Base-by-base conservation (phyloP, 2,329 filamentous ascomycete genomes). In the Cladosporium sp. region DNA sequence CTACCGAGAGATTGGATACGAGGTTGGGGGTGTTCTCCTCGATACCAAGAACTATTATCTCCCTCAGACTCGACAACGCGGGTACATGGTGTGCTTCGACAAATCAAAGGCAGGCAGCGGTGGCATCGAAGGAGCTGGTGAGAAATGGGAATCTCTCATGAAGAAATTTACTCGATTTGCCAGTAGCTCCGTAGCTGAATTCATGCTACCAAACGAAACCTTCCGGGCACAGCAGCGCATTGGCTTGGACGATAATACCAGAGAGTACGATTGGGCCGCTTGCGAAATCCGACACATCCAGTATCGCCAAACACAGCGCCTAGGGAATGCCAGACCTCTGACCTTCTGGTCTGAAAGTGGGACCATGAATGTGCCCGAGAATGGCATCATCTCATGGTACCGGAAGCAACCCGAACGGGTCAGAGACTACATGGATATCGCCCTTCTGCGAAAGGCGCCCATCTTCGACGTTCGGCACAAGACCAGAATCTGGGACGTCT, bases 31-130 rank as follows among this genome's bases (percentile, higher is more conserved):
- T 41, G 55, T 73, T 0, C 69, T 67, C 4, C 68, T 86, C 0
- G 85, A 91, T 58, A 85, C 82, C 0, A 89, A 89, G 61, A 67
- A 85, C 3, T 89, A 77, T 57, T 87, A 88, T 52, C 67, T 91
- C 0, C 88, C 88, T 0, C 87, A 92, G 43, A 69, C 25, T 54
- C 50, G 66, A 0, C 63, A 66, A 30, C 59, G 73, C 8, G 71
- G 71, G 20, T 76, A 75, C 48, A 72, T 75, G 69, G 62, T 73
- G 1, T 72, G 70, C n/a, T 64, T 75, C 16, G 63, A 74, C 61
- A 4, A 56, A 35, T 54, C 8, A 51, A 42, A 18, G 36, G 45
- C 45, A 20, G n/a, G 25, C 6, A 15, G 25, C 16, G 38, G 33
- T 3, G 29, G 30, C 11, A 38, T 38, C 6, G 12, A 43, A 9